Conservation (phyloP, 352 stramenopile genomes). For the Globisporangium nagaii region DNA sequence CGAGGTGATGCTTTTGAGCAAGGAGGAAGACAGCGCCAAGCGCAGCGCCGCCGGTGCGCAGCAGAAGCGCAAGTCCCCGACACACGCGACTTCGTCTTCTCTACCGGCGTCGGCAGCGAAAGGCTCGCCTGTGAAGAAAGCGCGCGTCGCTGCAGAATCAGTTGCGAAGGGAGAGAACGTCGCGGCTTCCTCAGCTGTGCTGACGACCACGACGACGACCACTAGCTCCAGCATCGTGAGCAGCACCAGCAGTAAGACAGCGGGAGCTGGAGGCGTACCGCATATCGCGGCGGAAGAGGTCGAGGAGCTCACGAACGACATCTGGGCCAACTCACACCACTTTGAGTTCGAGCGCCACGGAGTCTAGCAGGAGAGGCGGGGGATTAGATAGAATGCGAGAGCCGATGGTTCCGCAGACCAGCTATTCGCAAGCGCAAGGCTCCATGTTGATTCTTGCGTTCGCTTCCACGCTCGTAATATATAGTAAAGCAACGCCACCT, state of each 20-base stretch:
- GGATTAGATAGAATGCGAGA: slow-evolving; percentile 7
- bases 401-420: no score
- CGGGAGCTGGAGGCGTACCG: neutral
- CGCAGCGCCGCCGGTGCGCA: neutral
- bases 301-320: slow-evolving; percentile 67
- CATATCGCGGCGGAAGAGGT: slow-evolving; percentile 41
- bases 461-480: no score
- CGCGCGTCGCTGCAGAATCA: slow-evolving; percentile 5
- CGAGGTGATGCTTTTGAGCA: slow-evolving; percentile 17
- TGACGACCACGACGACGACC: neutral
- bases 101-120: neutral
- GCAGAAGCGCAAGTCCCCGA: slow-evolving; percentile 22
- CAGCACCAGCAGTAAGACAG: slow-evolving; percentile 6
- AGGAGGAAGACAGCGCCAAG: slow-evolving; percentile 14
- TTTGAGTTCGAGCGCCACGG: slow-evolving; percentile 55
- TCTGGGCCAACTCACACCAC: slow-evolving; percentile 77
- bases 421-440: no score
- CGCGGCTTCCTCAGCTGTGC: neutral
- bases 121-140: slow-evolving; percentile 8
- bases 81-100: slow-evolving; percentile 6
- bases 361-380: neutral
- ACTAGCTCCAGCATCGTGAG: neutral
- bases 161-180: neutral
- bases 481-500: no score
- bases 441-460: no score